These are phyloP conservation scores for Sordariomycetes sp. DNA, from an alignment of 2,329 filamentous ascomycete species.

Conservation along the genomic window DNA sequence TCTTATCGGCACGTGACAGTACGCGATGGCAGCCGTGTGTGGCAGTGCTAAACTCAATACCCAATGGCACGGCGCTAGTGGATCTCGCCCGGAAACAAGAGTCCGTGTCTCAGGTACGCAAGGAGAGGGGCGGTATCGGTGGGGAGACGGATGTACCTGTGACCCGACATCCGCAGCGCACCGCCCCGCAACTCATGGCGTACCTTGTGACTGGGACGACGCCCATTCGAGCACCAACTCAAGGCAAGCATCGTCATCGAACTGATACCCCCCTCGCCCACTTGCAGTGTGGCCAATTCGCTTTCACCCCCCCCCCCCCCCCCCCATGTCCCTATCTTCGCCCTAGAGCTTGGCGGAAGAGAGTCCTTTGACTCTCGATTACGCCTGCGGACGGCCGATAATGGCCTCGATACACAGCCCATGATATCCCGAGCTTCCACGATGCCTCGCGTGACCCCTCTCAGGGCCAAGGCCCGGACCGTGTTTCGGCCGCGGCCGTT, in stretches of 20 bases:
- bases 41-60: background rate
- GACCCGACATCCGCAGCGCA: background rate
- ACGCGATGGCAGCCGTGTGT: background rate
- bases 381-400: background rate
- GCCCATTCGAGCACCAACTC: background rate
- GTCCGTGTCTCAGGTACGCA: background rate
- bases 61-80: background rate
- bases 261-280: background rate
- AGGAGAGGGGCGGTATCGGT: background rate
- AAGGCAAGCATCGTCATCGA: background rate
- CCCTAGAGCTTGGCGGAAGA: background rate
- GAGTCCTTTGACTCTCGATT: background rate
- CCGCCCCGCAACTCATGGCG: background rate
- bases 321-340: background rate
- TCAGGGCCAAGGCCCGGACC: background rate
- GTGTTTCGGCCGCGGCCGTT: slow-evolving; percentile 31
- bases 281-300: background rate
- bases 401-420: background rate
- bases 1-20: slow-evolving; percentile 4
- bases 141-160: background rate
- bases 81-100: background rate
- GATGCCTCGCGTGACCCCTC: background rate
- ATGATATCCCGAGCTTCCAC: background rate
- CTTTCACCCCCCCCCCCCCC: background rate
- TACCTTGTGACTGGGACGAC: background rate